A percentile compares a stretch with the other conserved stretches of the same genome.
phyloP scores from a whole-genome alignment of 2,329 filamentous ascomycete species.

The Microsporum canis region DNA sequence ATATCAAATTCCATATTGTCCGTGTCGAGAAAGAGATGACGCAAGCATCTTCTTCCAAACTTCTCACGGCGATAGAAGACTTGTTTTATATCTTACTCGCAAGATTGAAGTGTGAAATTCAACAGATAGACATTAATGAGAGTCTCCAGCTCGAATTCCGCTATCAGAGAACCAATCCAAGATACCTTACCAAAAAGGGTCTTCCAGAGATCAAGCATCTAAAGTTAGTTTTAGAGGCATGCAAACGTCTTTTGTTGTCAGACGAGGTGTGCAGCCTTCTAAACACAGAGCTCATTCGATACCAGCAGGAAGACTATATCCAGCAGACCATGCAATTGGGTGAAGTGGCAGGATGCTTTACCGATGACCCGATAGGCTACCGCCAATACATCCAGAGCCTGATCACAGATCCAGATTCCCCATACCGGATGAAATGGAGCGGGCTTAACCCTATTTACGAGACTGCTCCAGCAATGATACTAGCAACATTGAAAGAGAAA shows the following conservation, averaged over 20 bases:
- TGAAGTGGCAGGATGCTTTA: conserved; percentile 9
- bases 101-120: conserved; percentile 28
- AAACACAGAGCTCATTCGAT: conserved; percentile 19
- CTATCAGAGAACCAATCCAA: conserved; percentile 12
- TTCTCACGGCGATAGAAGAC: conserved; percentile 28
- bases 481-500: conserved; percentile 26
- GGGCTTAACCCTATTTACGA: conserved; percentile 22
- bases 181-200: conserved; percentile 11
- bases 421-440: conserved; percentile 24
- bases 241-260: conserved; percentile 24
- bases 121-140: conserved; percentile 26
- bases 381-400: conserved; percentile 20
- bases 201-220: conserved; percentile 28
- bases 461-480: conserved; percentile 21
- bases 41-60: conserved; percentile 18
- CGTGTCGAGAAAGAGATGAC: conserved; percentile 22
- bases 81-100: conserved; percentile 30
- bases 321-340: conserved; percentile 16
- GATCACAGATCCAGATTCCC: conserved; percentile 16
- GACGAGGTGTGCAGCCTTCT: conserved; percentile 20
- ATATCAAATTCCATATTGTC: conserved; percentile 24
- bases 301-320: conserved; percentile 24
- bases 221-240: conserved; percentile 24
- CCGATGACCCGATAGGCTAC: conserved; percentile 23
- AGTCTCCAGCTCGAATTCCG: conserved; percentile 21